Conservation (phyloP, 2,329 filamentous ascomycete species). For the Coniella vitis region DNA sequence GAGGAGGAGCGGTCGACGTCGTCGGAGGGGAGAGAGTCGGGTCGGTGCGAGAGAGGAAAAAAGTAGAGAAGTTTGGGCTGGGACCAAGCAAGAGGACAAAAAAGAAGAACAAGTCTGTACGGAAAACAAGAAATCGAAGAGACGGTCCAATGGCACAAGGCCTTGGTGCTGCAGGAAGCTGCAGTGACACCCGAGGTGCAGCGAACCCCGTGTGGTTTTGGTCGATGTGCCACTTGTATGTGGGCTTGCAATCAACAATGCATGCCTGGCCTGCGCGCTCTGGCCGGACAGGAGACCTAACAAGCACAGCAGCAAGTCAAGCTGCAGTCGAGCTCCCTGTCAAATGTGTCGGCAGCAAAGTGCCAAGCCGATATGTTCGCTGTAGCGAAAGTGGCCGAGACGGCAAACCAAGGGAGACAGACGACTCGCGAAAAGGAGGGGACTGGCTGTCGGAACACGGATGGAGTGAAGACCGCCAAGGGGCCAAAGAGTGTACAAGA, state of each 20-base stretch:
- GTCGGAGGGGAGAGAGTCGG: slow-evolving; percentile 1
- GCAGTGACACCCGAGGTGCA: slow-evolving; percentile 14
- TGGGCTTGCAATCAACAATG: slow-evolving; percentile 1
- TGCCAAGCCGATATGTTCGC: not conserved
- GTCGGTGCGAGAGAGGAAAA: slow-evolving; percentile 1
- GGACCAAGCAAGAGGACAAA: not conserved
- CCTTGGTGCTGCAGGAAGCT: slow-evolving; percentile 14
- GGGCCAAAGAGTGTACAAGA: slow-evolving; percentile 15
- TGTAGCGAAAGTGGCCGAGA: not conserved
- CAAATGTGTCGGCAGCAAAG: not conserved
- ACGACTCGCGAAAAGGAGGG: slow-evolving; percentile 3
- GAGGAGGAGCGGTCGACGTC: slow-evolving; percentile 3
- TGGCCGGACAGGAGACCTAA: slow-evolving; percentile 3
- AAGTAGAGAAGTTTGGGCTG: slow-evolving; percentile 1
- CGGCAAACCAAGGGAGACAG: not conserved
- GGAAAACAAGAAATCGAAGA: slow-evolving; percentile 5
- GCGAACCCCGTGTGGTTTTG: slow-evolving; percentile 4
- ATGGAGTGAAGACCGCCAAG: not conserved
- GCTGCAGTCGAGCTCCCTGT: slow-evolving; percentile 8
- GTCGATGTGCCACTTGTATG: slow-evolving; percentile 9
- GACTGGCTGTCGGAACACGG: slow-evolving; percentile 2
- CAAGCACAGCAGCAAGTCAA: not conserved
- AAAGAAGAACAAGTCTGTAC: slow-evolving; percentile 4
- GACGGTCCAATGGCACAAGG: slow-evolving; percentile 10
- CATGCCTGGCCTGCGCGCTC: slow-evolving; percentile 1